Conservation (phyloP, 1,284 basidiomycete species). For the Marasmius oreades region DNA sequence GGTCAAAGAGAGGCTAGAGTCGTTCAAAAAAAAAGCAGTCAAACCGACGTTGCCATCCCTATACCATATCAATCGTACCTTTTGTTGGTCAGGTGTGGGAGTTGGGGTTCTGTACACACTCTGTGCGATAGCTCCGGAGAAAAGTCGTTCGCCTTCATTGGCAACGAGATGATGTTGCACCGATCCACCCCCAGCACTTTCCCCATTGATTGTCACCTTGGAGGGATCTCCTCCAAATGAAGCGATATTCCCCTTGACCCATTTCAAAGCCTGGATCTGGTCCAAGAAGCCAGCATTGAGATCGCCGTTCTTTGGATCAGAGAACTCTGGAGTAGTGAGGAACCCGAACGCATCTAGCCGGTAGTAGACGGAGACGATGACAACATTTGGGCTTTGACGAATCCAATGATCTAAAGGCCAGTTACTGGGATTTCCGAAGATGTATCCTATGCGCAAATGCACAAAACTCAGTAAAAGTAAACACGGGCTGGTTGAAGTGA, state of each 20-base stretch:
- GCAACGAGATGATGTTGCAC: constrained; percentile 54
- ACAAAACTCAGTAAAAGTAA: constrained; percentile 4
- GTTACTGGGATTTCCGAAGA: constrained; percentile 53
- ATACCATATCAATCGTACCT: constrained; percentile 29
- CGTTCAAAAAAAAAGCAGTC: constrained; percentile 6
- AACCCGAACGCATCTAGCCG: constrained; percentile 53
- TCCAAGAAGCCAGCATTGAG: constrained; percentile 61
- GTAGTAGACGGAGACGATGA: constrained; percentile 48
- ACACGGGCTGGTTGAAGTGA: constrained; percentile 4
- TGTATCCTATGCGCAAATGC: constrained; percentile 35
- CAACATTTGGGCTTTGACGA: constrained; percentile 43
- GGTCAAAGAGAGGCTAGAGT: constrained; percentile 47
- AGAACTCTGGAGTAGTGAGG: constrained; percentile 40
- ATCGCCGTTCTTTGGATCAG: constrained; percentile 37
- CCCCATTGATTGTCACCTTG: constrained; percentile 56
- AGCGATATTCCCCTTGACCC: constrained; percentile 28
- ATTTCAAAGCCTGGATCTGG: constrained; percentile 56
- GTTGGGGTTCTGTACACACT: constrained; percentile 50
- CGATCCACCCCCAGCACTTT: constrained; percentile 56
- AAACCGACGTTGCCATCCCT: neutral
- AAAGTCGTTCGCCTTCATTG: constrained; percentile 36
- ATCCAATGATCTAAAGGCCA: constrained; percentile 55
- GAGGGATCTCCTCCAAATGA: constrained; percentile 31
- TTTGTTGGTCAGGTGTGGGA: constrained; percentile 44
- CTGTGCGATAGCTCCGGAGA: constrained; percentile 52